phyloP scores from a whole-genome alignment of 768 basidiomycete genomes.

The Rhizopogon salebrosus region DNA sequence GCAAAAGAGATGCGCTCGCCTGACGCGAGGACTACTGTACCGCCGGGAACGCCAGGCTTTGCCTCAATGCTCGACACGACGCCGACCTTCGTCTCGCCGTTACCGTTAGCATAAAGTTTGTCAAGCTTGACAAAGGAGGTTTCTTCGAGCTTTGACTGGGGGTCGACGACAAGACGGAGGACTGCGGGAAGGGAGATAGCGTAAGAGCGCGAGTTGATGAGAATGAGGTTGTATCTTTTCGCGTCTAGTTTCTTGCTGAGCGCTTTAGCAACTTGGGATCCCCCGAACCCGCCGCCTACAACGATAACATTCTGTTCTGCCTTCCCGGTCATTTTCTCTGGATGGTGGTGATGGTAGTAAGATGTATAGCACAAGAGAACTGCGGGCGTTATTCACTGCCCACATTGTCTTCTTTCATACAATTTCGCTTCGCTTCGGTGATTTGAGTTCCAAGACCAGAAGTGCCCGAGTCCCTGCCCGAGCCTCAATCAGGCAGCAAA shows the following conservation, averaged over 20 bases:
- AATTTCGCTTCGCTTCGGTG: not conserved
- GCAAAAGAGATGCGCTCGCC: slow-evolving; percentile 49
- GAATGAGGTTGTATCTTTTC: slow-evolving; percentile 42
- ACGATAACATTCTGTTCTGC: slow-evolving; percentile 39
- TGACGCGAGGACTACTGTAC: slow-evolving; percentile 44
- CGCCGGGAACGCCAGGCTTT: slow-evolving; percentile 26
- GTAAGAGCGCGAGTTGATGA: slow-evolving; percentile 50
- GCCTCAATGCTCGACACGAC: slow-evolving; percentile 36
- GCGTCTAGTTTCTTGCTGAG: slow-evolving; percentile 50
- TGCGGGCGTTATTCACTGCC: not conserved
- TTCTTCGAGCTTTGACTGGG: slow-evolving; percentile 33
- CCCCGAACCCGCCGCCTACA: slow-evolving; percentile 49
- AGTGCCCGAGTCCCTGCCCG: not conserved
- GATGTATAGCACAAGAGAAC: no score
- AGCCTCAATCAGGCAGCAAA: not conserved
- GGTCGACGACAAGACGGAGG: slow-evolving; percentile 46
- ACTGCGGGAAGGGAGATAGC: slow-evolving; percentile 44
- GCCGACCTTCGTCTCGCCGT: slow-evolving; percentile 34
- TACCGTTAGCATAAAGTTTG: slow-evolving; percentile 40
- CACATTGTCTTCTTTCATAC: not conserved
- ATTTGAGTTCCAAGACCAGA: not conserved
- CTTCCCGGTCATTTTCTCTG: slow-evolving; percentile 11
- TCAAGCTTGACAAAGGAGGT: slow-evolving; percentile 47
- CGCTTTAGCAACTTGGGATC: slow-evolving; percentile 36
- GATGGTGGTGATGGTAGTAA: not conserved